Conservation (phyloP, 768 basidiomycete genomes). For the Hortiboletus campestris region DNA sequence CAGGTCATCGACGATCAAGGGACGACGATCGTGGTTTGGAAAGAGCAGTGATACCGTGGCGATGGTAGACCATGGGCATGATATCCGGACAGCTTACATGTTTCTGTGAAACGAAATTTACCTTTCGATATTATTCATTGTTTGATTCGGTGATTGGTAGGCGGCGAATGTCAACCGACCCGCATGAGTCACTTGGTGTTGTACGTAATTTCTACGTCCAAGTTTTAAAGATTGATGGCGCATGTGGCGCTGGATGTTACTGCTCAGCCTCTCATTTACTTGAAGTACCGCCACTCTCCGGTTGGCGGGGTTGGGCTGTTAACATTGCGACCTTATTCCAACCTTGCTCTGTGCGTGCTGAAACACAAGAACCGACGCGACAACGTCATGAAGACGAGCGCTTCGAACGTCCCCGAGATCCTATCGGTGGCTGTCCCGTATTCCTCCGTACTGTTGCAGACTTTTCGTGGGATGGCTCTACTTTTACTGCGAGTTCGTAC, state of each 20-base stretch:
- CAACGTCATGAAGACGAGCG: constrained; percentile 1
- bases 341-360: constrained; percentile 16
- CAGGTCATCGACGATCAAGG: constrained; percentile 52
- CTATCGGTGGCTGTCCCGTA: neutral
- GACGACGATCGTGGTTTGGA: constrained; percentile 22
- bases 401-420: neutral
- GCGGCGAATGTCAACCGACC: neutral
- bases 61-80: constrained; percentile 17
- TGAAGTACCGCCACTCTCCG: constrained; percentile 16
- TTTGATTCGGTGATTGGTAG: constrained; percentile 1
- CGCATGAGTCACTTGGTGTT: neutral
- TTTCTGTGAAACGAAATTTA: neutral
- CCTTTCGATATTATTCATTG: neutral
- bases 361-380: constrained; percentile 10
- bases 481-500: neutral
- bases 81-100: neutral
- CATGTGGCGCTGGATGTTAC: constrained; percentile 18
- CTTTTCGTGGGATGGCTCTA: neutral
- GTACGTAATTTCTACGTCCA: neutral
- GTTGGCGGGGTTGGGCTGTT: constrained; percentile 22
- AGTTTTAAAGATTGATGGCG: constrained; percentile 23
- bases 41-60: constrained; percentile 17
- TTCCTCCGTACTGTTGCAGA: neutral
- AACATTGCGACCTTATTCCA: constrained; percentile 27
- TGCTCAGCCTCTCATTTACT: constrained; percentile 22